Conservation (phyloP, 2,329 filamentous ascomycete genomes). For the Aureobasidium zeae region DNA sequence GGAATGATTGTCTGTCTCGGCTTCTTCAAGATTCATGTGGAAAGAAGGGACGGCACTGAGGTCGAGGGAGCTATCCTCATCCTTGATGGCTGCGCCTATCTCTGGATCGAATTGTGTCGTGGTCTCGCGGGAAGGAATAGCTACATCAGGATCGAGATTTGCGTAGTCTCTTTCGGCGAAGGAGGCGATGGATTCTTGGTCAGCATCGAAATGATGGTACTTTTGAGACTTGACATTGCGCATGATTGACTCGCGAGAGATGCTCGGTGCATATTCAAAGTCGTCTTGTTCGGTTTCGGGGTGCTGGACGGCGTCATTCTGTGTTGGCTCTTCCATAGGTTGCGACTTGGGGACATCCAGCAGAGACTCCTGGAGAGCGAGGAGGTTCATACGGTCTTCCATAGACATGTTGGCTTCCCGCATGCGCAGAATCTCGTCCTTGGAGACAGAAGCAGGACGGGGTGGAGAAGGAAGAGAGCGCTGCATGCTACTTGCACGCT, state of each 20-base stretch:
- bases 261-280: slow-evolving; percentile 52
- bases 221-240: slow-evolving; percentile 65
- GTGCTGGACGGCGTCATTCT: slow-evolving; percentile 24
- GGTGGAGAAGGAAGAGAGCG: slow-evolving; percentile 67
- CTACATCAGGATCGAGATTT: slow-evolving; percentile 72
- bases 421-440: slow-evolving; percentile 69
- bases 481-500: slow-evolving; percentile 58
- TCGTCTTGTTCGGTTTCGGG: slow-evolving; percentile 24
- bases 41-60: slow-evolving; percentile 54
- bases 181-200: slow-evolving; percentile 48
- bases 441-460: slow-evolving; percentile 55
- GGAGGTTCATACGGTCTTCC: slow-evolving; percentile 75
- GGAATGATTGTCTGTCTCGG: slow-evolving; percentile 36
- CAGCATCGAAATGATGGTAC: slow-evolving; percentile 40
- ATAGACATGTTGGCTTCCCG: slow-evolving; percentile 64
- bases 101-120: slow-evolving; percentile 49
- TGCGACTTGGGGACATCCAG: slow-evolving; percentile 9
- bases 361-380: slow-evolving; percentile 47
- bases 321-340: slow-evolving; percentile 13
- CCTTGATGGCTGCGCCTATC: slow-evolving; percentile 56
- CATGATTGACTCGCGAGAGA: slow-evolving; percentile 89
- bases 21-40: slow-evolving; percentile 22
- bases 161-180: slow-evolving; percentile 41
- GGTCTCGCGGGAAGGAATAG: slow-evolving; percentile 78
- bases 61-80: slow-evolving; percentile 51